Conservation (phyloP, 345 rosid species). For the Moringa oleifera region DNA sequence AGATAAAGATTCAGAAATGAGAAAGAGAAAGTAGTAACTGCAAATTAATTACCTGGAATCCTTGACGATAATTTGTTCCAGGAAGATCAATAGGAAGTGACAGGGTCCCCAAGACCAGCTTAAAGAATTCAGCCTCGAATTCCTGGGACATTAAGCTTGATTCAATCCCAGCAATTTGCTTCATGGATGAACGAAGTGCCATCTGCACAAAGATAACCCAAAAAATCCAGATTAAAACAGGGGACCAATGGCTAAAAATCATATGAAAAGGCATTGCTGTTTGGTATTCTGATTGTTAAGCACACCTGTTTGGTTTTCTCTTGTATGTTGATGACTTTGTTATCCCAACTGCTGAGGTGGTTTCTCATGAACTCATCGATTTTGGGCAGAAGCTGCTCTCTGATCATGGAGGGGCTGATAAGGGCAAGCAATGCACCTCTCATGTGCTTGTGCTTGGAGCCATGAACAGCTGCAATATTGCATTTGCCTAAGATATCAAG, state of each 20-base stretch:
- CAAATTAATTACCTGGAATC: constrained; percentile 56
- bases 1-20: too few relatives aligned
- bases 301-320: constrained; percentile 78
- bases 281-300: background rate
- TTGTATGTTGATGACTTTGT: constrained; percentile 59
- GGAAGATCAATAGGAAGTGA: constrained; percentile 75
- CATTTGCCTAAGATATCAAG: constrained; percentile 82
- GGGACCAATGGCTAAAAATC: background rate
- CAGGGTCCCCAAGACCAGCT: constrained; percentile 72
- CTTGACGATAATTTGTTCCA: constrained; percentile 53
- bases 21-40: too few relatives aligned
- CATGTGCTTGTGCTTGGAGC: constrained; percentile 75
- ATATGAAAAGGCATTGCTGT: background rate
- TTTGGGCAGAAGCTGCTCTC: constrained; percentile 69
- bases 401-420: constrained; percentile 73
- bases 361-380: constrained; percentile 81
- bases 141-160: constrained; percentile 25
- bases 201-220: constrained; percentile 33
- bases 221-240: constrained; percentile 1
- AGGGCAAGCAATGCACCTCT: constrained; percentile 77
- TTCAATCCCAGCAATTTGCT: constrained; percentile 55
- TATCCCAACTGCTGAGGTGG: constrained; percentile 68
- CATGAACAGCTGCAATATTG: constrained; percentile 96
- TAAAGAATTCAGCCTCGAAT: constrained; percentile 65
- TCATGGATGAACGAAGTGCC: constrained; percentile 71